Evolutionary conservation across 768 basidiomycete species (phyloP), one percentile per base, ranked within the genome.

Genomic region (Leccinellum rugosiceps): DNA sequence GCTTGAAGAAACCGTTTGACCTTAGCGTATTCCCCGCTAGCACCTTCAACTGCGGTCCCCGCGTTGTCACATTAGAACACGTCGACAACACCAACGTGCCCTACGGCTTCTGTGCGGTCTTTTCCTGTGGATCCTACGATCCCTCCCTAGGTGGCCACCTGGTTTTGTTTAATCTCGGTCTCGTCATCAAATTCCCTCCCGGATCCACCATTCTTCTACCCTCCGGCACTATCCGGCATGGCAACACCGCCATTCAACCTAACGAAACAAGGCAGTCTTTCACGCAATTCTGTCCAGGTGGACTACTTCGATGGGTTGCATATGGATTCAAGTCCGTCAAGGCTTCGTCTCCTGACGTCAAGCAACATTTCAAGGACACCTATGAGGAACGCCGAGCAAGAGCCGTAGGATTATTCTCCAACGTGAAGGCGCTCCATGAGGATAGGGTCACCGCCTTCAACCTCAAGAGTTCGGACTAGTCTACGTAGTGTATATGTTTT

Each of bases 71-170:
- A 0, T 30, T 38, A 0, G 47, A 57, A 0, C 75, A 75, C 19
- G 59, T 59, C 0, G 75, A 78, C 44, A 48, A 23, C 25, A 52
- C 47, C 6, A 78, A 79, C 45, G 53, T 71, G 0, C 61, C 74
- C 0, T 66, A 58, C 32, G 73, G 74, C 0, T 65, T 68, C 63
- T 79, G 75, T 47, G 64, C 64, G 0, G 72, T 77, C 13, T 65
- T 60, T 3, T 64, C 73, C 0, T 49, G 69, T 0, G 75, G 75
- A 1, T 43, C 15, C 0, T 53, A 30, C n/a, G 25, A 60, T 6
- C 49, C 57, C 1, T 14, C 2, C 14, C 1, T 3, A 0, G 53
- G 54, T 0, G 47, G n/a, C 26, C 50, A 19, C 47, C 30, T 43
- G 13, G 14, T 59, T 4, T 9, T 61, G 0, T 61, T 49, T 10